Conservation (phyloP, 1,284 basidiomycete genomes). For the Papiliotrema flavescens region DNA sequence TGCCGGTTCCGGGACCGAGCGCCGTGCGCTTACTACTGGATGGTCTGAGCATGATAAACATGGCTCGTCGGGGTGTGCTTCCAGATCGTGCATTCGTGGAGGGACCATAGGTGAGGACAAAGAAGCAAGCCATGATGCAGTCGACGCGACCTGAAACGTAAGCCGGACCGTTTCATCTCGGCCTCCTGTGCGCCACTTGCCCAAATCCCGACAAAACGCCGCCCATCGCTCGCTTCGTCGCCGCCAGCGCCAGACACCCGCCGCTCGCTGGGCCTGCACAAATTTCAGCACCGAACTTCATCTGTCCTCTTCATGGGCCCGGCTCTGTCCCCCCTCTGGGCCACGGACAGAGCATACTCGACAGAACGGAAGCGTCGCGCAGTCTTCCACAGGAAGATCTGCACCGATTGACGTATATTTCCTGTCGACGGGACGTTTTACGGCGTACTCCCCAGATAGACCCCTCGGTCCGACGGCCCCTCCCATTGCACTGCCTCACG, state of each 20-base stretch:
- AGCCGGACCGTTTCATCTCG: too few species aligned
- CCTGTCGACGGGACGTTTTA: slow-evolving; percentile 35
- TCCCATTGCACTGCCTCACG: not conserved
- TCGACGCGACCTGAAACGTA: too few species aligned
- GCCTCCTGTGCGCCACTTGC: too few species aligned
- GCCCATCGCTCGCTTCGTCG: too few species aligned
- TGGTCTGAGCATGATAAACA: too few species aligned
- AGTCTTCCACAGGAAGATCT: not conserved
- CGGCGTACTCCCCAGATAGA: slow-evolving; percentile 33
- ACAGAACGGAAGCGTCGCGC: slow-evolving; percentile 40
- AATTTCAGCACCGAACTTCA: not conserved
- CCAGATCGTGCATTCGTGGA: too few species aligned
- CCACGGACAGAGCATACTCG: slow-evolving; percentile 13
- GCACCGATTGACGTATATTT: slow-evolving; percentile 40
- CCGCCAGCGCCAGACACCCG: not conserved
- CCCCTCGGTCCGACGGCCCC: slow-evolving; percentile 5
- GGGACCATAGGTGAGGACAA: too few species aligned
- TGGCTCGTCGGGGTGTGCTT: too few species aligned
- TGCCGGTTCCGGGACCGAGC: too few species aligned
- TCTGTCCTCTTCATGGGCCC: slow-evolving; percentile 26
- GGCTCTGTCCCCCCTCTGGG: slow-evolving; percentile 11
- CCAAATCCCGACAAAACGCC: too few species aligned
- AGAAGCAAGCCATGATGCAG: too few species aligned
- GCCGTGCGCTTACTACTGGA: too few species aligned
- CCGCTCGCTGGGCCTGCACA: not conserved